phyloP scores from a whole-genome alignment of 2,329 filamentous ascomycete genomes.

The Aureobasidium melanogenum region DNA sequence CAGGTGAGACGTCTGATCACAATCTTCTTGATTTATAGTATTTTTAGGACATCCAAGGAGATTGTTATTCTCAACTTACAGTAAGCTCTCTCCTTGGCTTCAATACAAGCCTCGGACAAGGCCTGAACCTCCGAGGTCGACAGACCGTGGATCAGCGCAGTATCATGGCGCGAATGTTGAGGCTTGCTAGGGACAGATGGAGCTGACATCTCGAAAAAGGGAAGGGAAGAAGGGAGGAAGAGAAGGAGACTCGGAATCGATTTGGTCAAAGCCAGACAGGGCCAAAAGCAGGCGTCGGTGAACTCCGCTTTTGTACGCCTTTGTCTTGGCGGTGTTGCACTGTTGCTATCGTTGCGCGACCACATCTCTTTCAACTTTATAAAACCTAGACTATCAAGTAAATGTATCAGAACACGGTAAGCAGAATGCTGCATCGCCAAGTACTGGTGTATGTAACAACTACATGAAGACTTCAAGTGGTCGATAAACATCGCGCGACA shows the following conservation, averaged over 20 bases:
- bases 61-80: constrained; percentile 43
- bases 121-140: constrained; percentile 54
- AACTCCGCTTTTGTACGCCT: neutral
- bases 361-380: neutral
- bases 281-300: neutral
- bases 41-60: too few species aligned
- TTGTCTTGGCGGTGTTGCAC: neutral
- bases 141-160: constrained; percentile 43
- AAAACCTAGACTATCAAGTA: neutral
- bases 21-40: too few species aligned
- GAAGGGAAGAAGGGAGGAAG: neutral
- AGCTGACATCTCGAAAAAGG: neutral
- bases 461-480: too few species aligned
- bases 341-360: neutral
- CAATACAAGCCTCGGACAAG: constrained; percentile 54
- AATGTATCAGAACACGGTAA: too few species aligned
- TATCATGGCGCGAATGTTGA: constrained; percentile 29
- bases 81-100: constrained; percentile 72
- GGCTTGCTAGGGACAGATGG: constrained; percentile 20
- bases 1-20: too few species aligned
- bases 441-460: too few species aligned
- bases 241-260: neutral
- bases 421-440: too few species aligned
- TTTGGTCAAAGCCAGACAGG: neutral
- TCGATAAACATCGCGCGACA: too few species aligned